Conservation (phyloP, 2,329 filamentous ascomycete species). For the Juglanconis oblonga region DNA sequence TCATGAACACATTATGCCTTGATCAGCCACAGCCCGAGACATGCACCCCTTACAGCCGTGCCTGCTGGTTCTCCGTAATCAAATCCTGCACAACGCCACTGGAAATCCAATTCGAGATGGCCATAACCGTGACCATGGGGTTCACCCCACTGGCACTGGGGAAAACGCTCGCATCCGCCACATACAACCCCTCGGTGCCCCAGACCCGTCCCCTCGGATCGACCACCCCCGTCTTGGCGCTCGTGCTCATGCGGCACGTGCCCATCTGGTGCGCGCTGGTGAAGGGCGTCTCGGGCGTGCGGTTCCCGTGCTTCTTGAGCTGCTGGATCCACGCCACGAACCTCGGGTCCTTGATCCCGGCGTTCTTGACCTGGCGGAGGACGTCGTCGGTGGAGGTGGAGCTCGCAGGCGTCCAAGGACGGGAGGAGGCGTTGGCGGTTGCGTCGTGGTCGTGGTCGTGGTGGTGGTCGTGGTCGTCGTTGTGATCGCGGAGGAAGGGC, state of each 20-base stretch:
- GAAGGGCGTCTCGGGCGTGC: slow-evolving; percentile 49
- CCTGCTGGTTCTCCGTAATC: slow-evolving; percentile 12
- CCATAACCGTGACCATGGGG: slow-evolving; percentile 73
- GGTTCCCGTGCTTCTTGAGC: slow-evolving; percentile 44
- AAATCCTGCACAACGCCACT: slow-evolving; percentile 47
- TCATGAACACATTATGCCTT: too few relatives aligned
- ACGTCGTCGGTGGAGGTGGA: neutral
- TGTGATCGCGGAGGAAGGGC: slow-evolving; percentile 48
- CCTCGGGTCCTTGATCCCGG: slow-evolving; percentile 53
- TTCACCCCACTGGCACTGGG: slow-evolving; percentile 72
- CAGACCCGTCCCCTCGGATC: slow-evolving; percentile 56
- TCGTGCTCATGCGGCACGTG: slow-evolving; percentile 63
- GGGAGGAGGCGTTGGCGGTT: neutral
- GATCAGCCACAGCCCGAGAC: too few relatives aligned
- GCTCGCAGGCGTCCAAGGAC: neutral
- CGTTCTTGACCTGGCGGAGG: slow-evolving; percentile 16
- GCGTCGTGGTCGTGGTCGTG: neutral
- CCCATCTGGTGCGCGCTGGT: slow-evolving; percentile 74
- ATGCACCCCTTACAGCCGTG: neutral
- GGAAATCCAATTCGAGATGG: slow-evolving; percentile 60
- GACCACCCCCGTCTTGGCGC: slow-evolving; percentile 47
- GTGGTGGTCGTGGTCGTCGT: neutral
- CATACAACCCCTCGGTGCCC: slow-evolving; percentile 60
- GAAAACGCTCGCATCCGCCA: slow-evolving; percentile 69
- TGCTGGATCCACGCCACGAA: slow-evolving; percentile 59